These are phyloP conservation scores for Canna indica DNA, from an alignment of 176 grass and related monocot genomes.

Conservation along the genomic window DNA sequence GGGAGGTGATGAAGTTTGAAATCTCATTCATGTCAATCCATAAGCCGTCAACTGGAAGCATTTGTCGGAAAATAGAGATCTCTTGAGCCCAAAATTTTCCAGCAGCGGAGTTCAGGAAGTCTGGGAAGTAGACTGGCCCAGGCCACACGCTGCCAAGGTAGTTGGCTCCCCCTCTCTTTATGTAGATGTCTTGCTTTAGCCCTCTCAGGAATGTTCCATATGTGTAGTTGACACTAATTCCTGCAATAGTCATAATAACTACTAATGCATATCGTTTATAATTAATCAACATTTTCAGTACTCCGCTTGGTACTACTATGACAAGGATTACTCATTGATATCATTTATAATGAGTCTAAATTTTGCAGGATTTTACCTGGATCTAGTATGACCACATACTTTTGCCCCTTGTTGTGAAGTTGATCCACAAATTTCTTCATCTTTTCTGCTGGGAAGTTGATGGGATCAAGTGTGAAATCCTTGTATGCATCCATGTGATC, in stretches of 20 bases:
- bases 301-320: too few species aligned
- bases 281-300: too few species aligned
- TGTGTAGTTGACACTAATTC: constrained; percentile 48
- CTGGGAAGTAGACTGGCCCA: constrained; percentile 61
- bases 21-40: constrained; percentile 93
- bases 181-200: constrained; percentile 44
- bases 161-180: constrained; percentile 46
- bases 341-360: not conserved
- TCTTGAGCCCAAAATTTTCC: constrained; percentile 45
- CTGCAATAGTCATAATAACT: constrained; percentile 22
- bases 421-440: constrained; percentile 46
- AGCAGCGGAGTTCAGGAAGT: constrained; percentile 59
- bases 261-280: too few species aligned
- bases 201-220: constrained; percentile 46
- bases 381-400: constrained; percentile 69
- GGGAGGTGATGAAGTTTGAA: constrained; percentile 49
- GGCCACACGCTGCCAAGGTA: constrained; percentile 72
- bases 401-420: constrained; percentile 61
- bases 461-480: constrained; percentile 65
- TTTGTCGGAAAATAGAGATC: constrained; percentile 49
- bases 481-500: constrained; percentile 83
- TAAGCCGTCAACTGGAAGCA: constrained; percentile 63
- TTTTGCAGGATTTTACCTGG: constrained; percentile 35
- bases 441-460: constrained; percentile 49
- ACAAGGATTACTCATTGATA: not conserved